Evolutionary conservation across 225 moss, liverwort and hornwort species (phyloP).

Genomic region (Pseudoscleropodium purum): DNA sequence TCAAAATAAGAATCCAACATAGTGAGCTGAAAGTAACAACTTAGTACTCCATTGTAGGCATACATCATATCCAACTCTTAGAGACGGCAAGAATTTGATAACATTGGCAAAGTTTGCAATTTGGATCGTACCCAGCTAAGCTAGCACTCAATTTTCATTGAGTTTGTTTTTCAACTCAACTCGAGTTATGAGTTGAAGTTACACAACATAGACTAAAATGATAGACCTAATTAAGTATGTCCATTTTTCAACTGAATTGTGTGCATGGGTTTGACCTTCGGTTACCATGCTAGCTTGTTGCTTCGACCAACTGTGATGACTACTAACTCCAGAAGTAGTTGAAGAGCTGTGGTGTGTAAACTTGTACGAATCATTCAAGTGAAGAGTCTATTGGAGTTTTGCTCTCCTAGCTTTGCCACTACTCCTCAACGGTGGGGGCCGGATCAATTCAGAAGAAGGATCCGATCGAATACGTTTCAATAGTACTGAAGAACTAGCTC

Average conservation of each 20-base stretch:
- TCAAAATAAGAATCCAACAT: too few species aligned
- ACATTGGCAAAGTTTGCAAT: background rate
- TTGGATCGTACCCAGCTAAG: background rate
- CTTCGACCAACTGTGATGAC: background rate
- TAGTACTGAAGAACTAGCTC: background rate
- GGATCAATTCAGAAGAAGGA: background rate
- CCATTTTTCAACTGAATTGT: background rate
- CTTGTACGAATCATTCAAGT: background rate
- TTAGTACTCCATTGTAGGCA: background rate
- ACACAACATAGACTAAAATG: background rate
- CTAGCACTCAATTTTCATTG: background rate
- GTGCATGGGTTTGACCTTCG: background rate
- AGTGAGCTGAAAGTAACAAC: background rate
- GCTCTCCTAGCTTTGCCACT: background rate
- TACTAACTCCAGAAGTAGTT: too few species aligned
- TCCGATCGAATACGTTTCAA: background rate
- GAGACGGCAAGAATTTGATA: background rate
- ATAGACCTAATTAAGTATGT: background rate
- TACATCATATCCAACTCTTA: background rate
- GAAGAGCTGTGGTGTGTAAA: background rate
- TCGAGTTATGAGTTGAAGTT: rapidly evolving
- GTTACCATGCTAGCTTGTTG: background rate
- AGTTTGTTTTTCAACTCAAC: background rate
- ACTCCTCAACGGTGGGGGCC: background rate
- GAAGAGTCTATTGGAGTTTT: background rate